phyloP scores from a whole-genome alignment of 1,284 basidiomycete genomes.

The Austroboletus niveus region DNA sequence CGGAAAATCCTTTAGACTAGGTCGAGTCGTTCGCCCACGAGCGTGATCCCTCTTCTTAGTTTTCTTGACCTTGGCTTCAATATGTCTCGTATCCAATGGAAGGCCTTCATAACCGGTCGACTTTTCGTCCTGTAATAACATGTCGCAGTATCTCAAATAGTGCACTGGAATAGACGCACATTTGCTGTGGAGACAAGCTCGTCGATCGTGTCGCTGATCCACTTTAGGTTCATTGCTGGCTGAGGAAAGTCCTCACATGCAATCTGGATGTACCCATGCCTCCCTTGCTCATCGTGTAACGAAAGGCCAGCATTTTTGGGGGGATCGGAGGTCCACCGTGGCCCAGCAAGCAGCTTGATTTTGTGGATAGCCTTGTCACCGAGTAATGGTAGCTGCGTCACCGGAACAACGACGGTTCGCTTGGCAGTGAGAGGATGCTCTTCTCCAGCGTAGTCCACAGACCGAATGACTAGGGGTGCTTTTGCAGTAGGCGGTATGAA shows the following conservation, averaged over 20 bases:
- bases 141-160: constrained; percentile 6
- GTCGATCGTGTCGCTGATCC: constrained; percentile 79
- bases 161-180: constrained; percentile 44
- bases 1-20: constrained; percentile 76
- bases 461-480: constrained; percentile 66
- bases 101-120: constrained; percentile 50
- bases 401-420: constrained; percentile 68
- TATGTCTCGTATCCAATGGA: constrained; percentile 76
- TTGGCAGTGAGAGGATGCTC: constrained; percentile 69
- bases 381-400: constrained; percentile 67
- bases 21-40: constrained; percentile 55
- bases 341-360: constrained; percentile 79
- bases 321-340: constrained; percentile 74
- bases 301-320: constrained; percentile 63
- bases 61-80: constrained; percentile 68
- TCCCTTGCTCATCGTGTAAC: constrained; percentile 42
- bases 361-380: constrained; percentile 66
- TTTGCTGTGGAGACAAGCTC: constrained; percentile 73
- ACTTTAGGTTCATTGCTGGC: constrained; percentile 81
- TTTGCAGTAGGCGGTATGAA: constrained; percentile 64
- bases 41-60: constrained; percentile 68
- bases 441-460: constrained; percentile 75
- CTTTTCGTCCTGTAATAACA: constrained; percentile 19
- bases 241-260: constrained; percentile 80
- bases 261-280: constrained; percentile 82